A percentile compares a stretch with the other conserved stretches of the same genome.
Conservation (phyloP, 2,329 filamentous ascomycete genomes). For the Trichophyton equinum region DNA sequence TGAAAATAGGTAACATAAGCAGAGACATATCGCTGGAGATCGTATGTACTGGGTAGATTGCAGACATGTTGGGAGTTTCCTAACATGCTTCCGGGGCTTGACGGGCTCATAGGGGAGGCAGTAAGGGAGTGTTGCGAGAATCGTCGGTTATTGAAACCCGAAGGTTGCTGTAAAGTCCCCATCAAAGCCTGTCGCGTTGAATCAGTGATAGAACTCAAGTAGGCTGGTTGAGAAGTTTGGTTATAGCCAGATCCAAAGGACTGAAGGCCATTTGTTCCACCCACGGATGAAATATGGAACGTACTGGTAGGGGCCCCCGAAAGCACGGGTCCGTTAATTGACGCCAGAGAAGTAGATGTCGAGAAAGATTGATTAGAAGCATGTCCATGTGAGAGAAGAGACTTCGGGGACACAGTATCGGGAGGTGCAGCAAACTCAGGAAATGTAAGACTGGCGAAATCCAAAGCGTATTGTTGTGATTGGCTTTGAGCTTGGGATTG, state of each 20-base stretch:
- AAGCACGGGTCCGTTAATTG: constrained; percentile 60
- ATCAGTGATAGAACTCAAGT: constrained; percentile 54
- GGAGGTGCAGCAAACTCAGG: constrained; percentile 59
- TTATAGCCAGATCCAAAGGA: not conserved
- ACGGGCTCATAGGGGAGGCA: constrained; percentile 33
- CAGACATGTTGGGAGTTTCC: constrained; percentile 14
- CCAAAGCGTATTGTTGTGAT: constrained; percentile 57
- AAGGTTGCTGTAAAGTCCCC: constrained; percentile 47
- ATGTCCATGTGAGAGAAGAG: constrained; percentile 55
- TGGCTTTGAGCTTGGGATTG: constrained; percentile 57
- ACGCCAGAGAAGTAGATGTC: constrained; percentile 62
- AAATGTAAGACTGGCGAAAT: constrained; percentile 51
- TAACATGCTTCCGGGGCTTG: constrained; percentile 19
- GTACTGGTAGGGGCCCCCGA: constrained; percentile 47
- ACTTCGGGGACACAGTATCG: constrained; percentile 65
- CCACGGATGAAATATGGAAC: constrained; percentile 20
- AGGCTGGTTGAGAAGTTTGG: constrained; percentile 17
- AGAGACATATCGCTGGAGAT: constrained; percentile 80
- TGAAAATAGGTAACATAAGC: constrained; percentile 89
- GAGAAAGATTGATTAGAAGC: constrained; percentile 63
- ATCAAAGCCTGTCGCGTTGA: constrained; percentile 52
- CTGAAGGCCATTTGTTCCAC: not conserved
- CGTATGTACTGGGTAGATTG: constrained; percentile 63
- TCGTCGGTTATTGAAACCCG: constrained; percentile 42
- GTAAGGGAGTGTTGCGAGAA: constrained; percentile 48